Evolutionary conservation across 1,284 basidiomycete species (phyloP).

Genomic region (Pseudomicrostroma phylloplanum): DNA sequence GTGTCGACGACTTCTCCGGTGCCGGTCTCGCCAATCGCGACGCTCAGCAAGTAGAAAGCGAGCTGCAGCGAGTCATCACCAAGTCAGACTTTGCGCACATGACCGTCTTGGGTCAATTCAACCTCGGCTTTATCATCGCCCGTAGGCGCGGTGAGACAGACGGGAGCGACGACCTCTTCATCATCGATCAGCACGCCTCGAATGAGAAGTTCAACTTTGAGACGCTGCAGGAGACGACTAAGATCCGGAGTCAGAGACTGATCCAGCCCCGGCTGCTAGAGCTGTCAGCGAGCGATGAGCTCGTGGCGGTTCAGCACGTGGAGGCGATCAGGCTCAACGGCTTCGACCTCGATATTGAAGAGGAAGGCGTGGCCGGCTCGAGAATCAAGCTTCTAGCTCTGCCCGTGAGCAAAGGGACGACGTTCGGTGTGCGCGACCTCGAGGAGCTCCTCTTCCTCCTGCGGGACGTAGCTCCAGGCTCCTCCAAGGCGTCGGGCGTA

Average conservation of each 20-base stretch:
- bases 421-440: constrained; percentile 78
- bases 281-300: constrained; percentile 80
- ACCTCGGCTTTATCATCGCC: constrained; percentile 87
- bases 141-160: constrained; percentile 56
- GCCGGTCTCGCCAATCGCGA: constrained; percentile 63
- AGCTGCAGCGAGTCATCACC: constrained; percentile 75
- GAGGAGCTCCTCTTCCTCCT: constrained; percentile 85
- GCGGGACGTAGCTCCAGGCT: constrained; percentile 65
- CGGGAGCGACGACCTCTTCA: constrained; percentile 62
- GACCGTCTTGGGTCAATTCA: constrained; percentile 89
- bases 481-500: constrained; percentile 60
- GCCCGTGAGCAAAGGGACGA: constrained; percentile 81
- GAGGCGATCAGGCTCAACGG: constrained; percentile 77
- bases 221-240: constrained; percentile 76
- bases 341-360: constrained; percentile 63
- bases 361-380: constrained; percentile 57
- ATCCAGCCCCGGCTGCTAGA: constrained; percentile 76
- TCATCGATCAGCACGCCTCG: constrained; percentile 68
- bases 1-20: constrained; percentile 31
- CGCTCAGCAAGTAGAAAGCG: constrained; percentile 62
- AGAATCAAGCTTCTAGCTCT: constrained; percentile 70
- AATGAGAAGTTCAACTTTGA: constrained; percentile 99
- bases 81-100: constrained; percentile 81
- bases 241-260: constrained; percentile 77
- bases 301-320: constrained; percentile 78